Base-by-base conservation (phyloP, 805 yeast species). In the Saccharomycopsis sp. region DNA sequence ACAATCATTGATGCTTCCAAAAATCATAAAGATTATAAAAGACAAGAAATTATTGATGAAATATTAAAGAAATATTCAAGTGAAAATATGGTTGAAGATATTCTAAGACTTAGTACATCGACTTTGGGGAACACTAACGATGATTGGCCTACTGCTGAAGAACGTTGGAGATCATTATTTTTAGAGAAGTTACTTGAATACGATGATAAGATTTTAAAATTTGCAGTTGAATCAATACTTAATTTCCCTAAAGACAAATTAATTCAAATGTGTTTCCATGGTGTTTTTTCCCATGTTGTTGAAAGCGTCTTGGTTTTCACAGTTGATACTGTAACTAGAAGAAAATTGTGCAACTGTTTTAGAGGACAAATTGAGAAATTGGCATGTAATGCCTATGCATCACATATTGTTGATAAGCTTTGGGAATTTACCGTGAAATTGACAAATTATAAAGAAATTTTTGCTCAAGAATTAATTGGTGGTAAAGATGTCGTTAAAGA, bases 101-200 rank as follows among this genome's bases (percentile, higher is more conserved):
- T 82, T 20, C 66, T 86, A 41, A 74, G 74, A 54, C 62, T 86
- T 51, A 70, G 79, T 4, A 65, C 74, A 1, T 84, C 94, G 0
- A 86, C 95, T 0, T 64, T 86, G 45, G 93, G 90, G 24, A 84
- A 85, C 61, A 81, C 87, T 1, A 75, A 75, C 51, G 94, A 79
- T 53, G 95, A 86, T 59, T 85, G 95, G 95, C 95, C 95, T 38
- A 86, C 95, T 1, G 83, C 88, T 0, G 93, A 85, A 55, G 95
- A 86, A 59, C 75, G 94, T 68, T 76, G 89, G 65, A 68, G 93
- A 50, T 70, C 95, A 0, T 54, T 85, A 16, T 81, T 88, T 54
- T 63, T 85, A 46, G 90, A 87, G 58, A 77, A 79, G 53, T 65
- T 88, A 45, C 76, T 86, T 59, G 75, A 74, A 27, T 84, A 79